Evolutionary conservation across 169 alveolate species (phyloP).

Genomic region (Eimeria maxima): DNA sequence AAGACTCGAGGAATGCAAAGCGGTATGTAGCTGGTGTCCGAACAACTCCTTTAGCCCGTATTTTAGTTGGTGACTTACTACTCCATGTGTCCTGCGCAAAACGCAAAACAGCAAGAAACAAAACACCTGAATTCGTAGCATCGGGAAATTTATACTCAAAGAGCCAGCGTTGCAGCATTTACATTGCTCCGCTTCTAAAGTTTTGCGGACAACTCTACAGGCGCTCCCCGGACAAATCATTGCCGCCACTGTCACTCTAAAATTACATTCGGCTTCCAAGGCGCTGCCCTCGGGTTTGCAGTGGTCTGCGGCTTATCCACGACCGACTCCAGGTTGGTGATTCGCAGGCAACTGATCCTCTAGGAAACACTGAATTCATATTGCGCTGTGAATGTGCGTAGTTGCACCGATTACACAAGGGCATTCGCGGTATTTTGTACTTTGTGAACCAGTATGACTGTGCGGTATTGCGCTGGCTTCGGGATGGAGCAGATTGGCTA

Average conservation of each 20-base stretch:
- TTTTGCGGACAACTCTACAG: slow-evolving; percentile 34
- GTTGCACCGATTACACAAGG: not conserved
- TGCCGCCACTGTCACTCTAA: slow-evolving; percentile 84
- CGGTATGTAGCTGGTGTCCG: slow-evolving; percentile 39
- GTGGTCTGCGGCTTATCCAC: slow-evolving; percentile 51
- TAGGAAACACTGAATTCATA: not conserved
- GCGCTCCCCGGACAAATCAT: slow-evolving; percentile 53
- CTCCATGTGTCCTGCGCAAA: not conserved
- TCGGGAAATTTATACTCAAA: not conserved
- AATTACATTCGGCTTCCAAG: slow-evolving; percentile 49
- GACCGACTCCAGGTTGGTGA: slow-evolving; percentile 1
- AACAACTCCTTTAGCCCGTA: not conserved
- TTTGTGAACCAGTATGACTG: not conserved
- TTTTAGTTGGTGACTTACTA: not conserved
- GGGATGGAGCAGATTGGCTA: not conserved
- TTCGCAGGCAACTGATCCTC: not conserved
- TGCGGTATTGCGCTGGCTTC: not conserved
- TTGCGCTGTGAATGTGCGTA: not conserved
- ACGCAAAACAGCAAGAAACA: no score
- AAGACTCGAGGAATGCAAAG: slow-evolving; percentile 58
- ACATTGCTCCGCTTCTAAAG: not conserved
- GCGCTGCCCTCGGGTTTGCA: slow-evolving; percentile 65
- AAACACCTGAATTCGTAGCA: not conserved
- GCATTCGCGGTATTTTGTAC: no score
- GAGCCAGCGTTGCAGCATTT: not conserved